Evolutionary conservation across 768 basidiomycete genomes (phyloP).

Genomic region (Holtermannia corniformis): DNA sequence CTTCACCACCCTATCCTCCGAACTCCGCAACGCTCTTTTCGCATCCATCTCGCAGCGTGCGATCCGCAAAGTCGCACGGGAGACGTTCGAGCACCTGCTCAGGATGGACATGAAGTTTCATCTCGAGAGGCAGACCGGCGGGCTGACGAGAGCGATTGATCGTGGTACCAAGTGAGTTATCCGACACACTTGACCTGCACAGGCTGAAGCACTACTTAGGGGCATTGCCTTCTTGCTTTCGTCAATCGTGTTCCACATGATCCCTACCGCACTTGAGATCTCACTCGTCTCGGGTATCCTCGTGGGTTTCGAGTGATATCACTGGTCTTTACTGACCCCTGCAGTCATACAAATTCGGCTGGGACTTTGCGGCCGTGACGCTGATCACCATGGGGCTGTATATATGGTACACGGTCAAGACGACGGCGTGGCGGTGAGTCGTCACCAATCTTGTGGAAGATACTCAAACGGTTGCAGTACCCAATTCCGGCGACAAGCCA

Average conservation of each 20-base stretch:
- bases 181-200: not conserved
- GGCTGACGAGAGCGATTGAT: slow-evolving; percentile 91
- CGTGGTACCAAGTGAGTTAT: slow-evolving; percentile 80
- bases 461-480: slow-evolving; percentile 50
- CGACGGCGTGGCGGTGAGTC: slow-evolving; percentile 84
- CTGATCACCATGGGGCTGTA: slow-evolving; percentile 74
- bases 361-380: slow-evolving; percentile 91
- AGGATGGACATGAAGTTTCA: slow-evolving; percentile 88
- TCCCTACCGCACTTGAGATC: slow-evolving; percentile 92
- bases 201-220: slow-evolving; percentile 44
- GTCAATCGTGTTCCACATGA: slow-evolving; percentile 86
- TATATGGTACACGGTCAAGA: slow-evolving; percentile 93
- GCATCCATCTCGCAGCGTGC: slow-evolving; percentile 92
- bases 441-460: not conserved
- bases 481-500: slow-evolving; percentile 85
- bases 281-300: slow-evolving; percentile 94
- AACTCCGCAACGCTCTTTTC: slow-evolving; percentile 89
- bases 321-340: not conserved
- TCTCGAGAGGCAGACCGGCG: slow-evolving; percentile 85
- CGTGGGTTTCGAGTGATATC: slow-evolving; percentile 46
- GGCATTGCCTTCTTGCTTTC: slow-evolving; percentile 93
- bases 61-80: slow-evolving; percentile 86
- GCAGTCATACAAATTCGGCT: slow-evolving; percentile 94
- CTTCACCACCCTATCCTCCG: slow-evolving; percentile 78
- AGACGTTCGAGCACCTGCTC: slow-evolving; percentile 88